phyloP scores from a whole-genome alignment of 176 grass and related monocot species.

The Typha latifolia region DNA sequence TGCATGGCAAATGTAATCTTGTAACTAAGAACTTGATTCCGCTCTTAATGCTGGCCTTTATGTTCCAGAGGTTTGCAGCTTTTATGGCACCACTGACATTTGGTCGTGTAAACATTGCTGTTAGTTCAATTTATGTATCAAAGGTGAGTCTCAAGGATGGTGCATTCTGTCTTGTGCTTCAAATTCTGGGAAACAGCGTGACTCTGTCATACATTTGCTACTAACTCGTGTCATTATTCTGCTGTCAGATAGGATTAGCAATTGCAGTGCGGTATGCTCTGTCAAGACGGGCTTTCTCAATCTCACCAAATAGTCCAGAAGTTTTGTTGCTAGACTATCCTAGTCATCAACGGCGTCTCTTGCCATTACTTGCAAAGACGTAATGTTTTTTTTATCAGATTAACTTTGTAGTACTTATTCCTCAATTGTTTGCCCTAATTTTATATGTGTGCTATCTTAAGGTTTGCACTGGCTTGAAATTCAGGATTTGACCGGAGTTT shows the following conservation, averaged over 20 bases:
- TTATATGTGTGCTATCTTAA: neutral
- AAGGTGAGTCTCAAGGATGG: constrained; percentile 45
- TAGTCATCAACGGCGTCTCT: constrained; percentile 76
- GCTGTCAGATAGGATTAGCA: constrained; percentile 57
- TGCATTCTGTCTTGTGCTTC: neutral
- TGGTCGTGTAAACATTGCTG: constrained; percentile 88
- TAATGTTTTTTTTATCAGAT: constrained; percentile 25
- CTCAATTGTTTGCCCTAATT: neutral
- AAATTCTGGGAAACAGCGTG: neutral
- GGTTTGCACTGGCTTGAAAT: neutral
- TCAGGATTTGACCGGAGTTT: neutral
- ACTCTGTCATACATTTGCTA: neutral
- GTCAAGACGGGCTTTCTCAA: constrained; percentile 82
- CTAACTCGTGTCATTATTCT: neutral
- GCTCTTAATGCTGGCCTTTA: constrained; percentile 10
- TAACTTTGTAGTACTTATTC: neutral
- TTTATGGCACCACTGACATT: constrained; percentile 84
- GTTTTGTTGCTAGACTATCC: constrained; percentile 89
- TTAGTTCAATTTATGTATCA: constrained; percentile 75
- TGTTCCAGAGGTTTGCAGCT: constrained; percentile 83
- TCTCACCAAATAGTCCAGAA: constrained; percentile 72
- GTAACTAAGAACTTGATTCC: neutral
- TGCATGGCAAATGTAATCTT: neutral
- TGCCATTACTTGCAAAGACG: constrained; percentile 87
- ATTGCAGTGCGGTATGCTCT: constrained; percentile 84